These are phyloP conservation scores for Leccinum boreale DNA, from an alignment of 768 basidiomycete species.

Conservation along the genomic window DNA sequence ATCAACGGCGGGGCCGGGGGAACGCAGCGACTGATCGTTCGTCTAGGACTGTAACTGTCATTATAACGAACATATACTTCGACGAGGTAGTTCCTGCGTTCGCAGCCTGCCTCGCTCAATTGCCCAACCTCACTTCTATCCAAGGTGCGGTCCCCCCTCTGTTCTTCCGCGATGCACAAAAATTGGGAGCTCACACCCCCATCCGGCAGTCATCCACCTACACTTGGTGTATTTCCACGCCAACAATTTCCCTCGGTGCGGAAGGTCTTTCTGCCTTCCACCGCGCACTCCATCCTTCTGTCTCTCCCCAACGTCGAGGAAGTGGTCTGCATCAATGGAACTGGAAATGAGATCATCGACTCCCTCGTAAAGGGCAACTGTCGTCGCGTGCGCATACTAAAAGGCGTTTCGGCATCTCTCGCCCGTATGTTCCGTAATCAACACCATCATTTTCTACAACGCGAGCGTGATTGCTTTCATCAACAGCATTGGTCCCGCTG, in stretches of 20 bases:
- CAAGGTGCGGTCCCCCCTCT: constrained; percentile 2
- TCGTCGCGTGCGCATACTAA: constrained; percentile 1
- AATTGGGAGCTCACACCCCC: not conserved
- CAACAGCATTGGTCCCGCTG: constrained; percentile 2
- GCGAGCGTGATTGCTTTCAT: not conserved
- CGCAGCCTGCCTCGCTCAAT: not conserved
- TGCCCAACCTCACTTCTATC: constrained; percentile 8
- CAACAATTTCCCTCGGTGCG: constrained; percentile 7
- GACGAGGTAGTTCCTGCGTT: constrained; percentile 6
- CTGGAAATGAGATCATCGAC: constrained; percentile 4
- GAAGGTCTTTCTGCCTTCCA: constrained; percentile 5
- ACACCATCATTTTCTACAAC: not conserved
- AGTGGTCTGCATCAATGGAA: constrained; percentile 7
- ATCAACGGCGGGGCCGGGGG: too few species aligned
- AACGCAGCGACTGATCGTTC: not conserved
- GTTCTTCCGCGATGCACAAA: not conserved
- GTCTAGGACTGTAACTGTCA: constrained; percentile 1
- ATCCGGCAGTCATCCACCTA: not conserved
- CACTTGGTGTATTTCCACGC: not conserved
- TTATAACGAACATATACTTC: not conserved
- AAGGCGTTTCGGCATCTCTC: constrained; percentile 4
- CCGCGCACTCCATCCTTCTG: constrained; percentile 8
- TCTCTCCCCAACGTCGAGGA: constrained; percentile 10
- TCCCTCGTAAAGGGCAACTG: constrained; percentile 7
- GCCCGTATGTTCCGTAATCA: constrained; percentile 1